Base-by-base conservation (phyloP, 345 rosid genomes). In the Eucalyptus erythrocorys region DNA sequence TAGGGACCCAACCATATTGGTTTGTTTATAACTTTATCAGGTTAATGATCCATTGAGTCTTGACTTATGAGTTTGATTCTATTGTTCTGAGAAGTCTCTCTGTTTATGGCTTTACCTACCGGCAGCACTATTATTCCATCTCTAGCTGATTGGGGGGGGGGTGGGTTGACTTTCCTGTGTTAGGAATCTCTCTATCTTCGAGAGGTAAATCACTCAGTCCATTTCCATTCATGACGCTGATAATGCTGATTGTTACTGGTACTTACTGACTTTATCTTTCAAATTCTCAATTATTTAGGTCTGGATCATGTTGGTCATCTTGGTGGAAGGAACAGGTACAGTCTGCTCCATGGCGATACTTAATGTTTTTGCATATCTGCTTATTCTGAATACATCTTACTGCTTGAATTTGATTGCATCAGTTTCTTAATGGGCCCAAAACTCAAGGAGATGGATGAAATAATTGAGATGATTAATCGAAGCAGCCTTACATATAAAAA, bases 271-370 rank as follows among this genome's bases (percentile, higher is more conserved):
- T 68, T 79, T 87, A n/a, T 87, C 86, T 22, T 87, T 81, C 59
- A 88, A 97, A 94, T 96, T 91, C 98, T 97, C 90, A 98, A 97
- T 92, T 97, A 95, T 92, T 93, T 97, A 42, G 99, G 99, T 71
- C 90, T 97, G 96, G 99, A 97, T 93, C 99, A 97, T 91, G 95
- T 96, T 90, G 99, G 99, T 19, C 99, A 97, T 91, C 92, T 94
- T 87, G 99, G 98, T 30, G 99, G 99, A 53, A 97, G 99, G 87
- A 94, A 89, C 91, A 95, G 99, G 99, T 97, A 88, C 88, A 90
- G 34, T 91, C 47, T 85, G 30, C 91, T 59, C 42, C 86, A 86
- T 85, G 85, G 85, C 42, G 84, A 42, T 47, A 85, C 76, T n/a
- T 86, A 53, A 30, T 16, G 32, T 55, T 71, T 50, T 53, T 37